A percentile compares a stretch with the other conserved stretches of the same genome.
Evolutionary conservation across 306 rosid species (phyloP).

Genomic region (Hylodesmum podocarpum): DNA sequence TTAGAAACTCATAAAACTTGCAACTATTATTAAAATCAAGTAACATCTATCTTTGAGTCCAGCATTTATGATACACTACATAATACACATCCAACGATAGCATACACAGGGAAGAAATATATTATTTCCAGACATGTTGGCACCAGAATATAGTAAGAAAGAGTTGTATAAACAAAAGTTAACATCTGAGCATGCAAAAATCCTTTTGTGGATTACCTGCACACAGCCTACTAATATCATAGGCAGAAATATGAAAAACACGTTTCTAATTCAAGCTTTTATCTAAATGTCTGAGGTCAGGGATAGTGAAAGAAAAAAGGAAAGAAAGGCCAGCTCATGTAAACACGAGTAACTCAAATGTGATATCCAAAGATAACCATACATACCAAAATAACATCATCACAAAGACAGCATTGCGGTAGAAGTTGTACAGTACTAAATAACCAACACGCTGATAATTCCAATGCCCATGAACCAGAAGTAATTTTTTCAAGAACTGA

Average conservation of each 20-base stretch:
- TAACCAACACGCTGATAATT: slow-evolving; percentile 98
- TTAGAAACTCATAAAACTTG: slow-evolving; percentile 11
- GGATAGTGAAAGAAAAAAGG: background rate
- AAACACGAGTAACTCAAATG: slow-evolving; percentile 6
- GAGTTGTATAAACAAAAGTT: background rate
- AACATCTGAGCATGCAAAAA: background rate
- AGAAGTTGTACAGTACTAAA: slow-evolving; percentile 90
- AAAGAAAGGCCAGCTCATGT: background rate
- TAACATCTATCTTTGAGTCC: slow-evolving; percentile 14
- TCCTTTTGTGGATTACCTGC: slow-evolving; percentile 1
- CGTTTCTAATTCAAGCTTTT: background rate
- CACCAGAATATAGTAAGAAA: slow-evolving; percentile 20
- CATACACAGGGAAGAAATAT: slow-evolving; percentile 1
- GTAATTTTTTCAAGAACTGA: slow-evolving; percentile 74
- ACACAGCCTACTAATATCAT: background rate
- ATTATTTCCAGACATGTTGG: slow-evolving; percentile 4
- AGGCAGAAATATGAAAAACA: slow-evolving; percentile 14
- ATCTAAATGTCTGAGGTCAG: slow-evolving; percentile 3
- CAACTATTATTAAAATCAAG: slow-evolving; percentile 9
- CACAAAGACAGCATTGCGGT: slow-evolving; percentile 98
- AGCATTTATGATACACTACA: slow-evolving; percentile 1
- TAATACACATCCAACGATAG: background rate
- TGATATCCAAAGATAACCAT: slow-evolving; percentile 21
- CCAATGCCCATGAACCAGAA: slow-evolving; percentile 99
- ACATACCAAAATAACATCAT: slow-evolving; percentile 94